A percentile compares a stretch with the other conserved stretches of the same genome.
phyloP scores from a whole-genome alignment of 1,284 basidiomycete species.

The Vanrija sp. region DNA sequence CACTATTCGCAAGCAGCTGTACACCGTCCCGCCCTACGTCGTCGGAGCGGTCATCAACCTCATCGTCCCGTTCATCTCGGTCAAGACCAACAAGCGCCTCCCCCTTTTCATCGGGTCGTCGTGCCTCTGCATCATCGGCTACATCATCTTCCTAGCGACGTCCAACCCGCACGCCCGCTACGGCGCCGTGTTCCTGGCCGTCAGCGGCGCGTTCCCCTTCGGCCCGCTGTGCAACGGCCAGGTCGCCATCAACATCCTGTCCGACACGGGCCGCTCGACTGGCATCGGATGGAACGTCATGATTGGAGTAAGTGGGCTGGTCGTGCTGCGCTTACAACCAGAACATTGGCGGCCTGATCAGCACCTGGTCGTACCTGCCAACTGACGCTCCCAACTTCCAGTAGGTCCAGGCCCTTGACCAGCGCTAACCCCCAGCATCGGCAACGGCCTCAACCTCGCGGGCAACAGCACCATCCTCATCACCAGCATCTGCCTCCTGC shows the following conservation, averaged over 20 bases:
- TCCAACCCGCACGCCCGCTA: constrained; percentile 7
- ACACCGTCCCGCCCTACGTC: constrained; percentile 44
- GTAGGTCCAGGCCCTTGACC: neutral
- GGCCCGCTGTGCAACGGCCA: constrained; percentile 11
- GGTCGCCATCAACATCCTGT: constrained; percentile 4
- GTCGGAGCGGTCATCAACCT: constrained; percentile 33
- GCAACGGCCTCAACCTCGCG: constrained; percentile 17
- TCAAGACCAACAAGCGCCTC: constrained; percentile 37
- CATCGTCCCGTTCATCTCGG: constrained; percentile 30
- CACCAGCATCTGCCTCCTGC: constrained; percentile 5
- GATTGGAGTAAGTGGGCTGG: constrained; percentile 4
- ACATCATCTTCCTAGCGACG: constrained; percentile 30
- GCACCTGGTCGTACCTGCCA: constrained; percentile 24
- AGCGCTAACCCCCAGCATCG: constrained; percentile 1
- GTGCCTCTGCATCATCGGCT: constrained; percentile 35
- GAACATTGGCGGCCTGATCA: constrained; percentile 23
- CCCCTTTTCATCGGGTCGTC: constrained; percentile 31
- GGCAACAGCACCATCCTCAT: constrained; percentile 9
- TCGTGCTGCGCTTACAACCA: neutral
- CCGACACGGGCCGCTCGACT: constrained; percentile 9
- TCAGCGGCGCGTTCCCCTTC: constrained; percentile 12
- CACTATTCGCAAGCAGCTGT: constrained; percentile 34
- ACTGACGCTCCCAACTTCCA: constrained; percentile 19
- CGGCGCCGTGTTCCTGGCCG: constrained; percentile 13
- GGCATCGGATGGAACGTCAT: constrained; percentile 18